A percentile compares a stretch with the other conserved stretches of the same genome.
Conservation (phyloP, 2,329 filamentous ascomycete species). For the Curvularia hawaiiensis region DNA sequence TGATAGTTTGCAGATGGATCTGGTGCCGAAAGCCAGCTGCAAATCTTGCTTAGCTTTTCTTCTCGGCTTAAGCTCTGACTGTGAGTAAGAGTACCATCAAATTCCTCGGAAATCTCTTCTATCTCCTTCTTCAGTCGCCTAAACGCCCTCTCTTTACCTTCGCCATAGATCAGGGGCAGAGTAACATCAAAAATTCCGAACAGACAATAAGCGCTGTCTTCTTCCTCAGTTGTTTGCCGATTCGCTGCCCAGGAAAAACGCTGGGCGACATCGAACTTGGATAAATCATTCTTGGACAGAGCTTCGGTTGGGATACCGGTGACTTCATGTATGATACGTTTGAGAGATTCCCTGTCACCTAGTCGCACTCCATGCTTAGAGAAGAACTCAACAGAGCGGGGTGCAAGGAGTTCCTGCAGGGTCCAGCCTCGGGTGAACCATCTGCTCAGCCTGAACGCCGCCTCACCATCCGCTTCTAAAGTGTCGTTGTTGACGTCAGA, state of each 20-base stretch:
- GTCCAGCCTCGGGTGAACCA: slow-evolving; percentile 31
- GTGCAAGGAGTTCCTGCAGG: slow-evolving; percentile 26
- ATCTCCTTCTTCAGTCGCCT: no score
- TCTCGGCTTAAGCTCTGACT: slow-evolving; percentile 1
- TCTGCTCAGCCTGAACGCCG: slow-evolving; percentile 14
- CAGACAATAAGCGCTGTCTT: slow-evolving; percentile 24
- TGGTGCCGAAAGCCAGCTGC: slow-evolving; percentile 43
- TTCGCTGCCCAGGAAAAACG: slow-evolving; percentile 26
- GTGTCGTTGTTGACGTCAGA: slow-evolving; percentile 12
- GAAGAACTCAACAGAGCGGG: slow-evolving; percentile 17
- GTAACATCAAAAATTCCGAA: slow-evolving; percentile 21
- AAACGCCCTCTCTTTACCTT: slow-evolving; percentile 12
- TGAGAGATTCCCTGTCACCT: slow-evolving; percentile 13
- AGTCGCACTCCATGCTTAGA: slow-evolving; percentile 12
- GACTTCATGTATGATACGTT: slow-evolving; percentile 12
- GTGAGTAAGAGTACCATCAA: neutral
- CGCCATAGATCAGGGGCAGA: slow-evolving; percentile 20
- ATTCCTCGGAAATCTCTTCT: no score
- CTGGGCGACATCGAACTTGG: slow-evolving; percentile 17
- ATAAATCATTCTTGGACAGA: slow-evolving; percentile 5
- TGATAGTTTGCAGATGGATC: slow-evolving; percentile 46
- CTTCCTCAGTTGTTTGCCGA: slow-evolving; percentile 29
- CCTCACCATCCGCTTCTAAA: neutral
- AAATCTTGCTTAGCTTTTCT: slow-evolving; percentile 12
- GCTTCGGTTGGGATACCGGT: slow-evolving; percentile 16